A percentile compares a stretch with the other conserved stretches of the same genome.
phyloP scores from a whole-genome alignment of 2,329 filamentous ascomycete genomes.

The Diaporthe ampelina region DNA sequence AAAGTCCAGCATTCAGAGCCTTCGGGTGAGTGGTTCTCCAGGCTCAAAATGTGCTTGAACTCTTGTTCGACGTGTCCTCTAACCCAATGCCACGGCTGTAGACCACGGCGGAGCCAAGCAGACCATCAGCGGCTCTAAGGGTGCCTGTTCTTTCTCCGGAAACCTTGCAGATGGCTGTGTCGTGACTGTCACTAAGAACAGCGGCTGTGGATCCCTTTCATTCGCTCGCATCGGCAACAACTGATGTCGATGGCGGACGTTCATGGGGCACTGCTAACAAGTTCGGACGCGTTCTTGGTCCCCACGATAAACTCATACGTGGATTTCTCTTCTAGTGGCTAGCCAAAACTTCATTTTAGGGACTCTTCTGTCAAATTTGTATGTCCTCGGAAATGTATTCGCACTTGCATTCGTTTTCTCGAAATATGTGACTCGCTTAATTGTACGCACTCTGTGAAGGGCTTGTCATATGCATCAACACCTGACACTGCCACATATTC shows the following conservation, averaged over 20 bases:
- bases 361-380: neutral
- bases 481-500: too few species aligned
- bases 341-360: neutral
- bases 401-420: neutral
- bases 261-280: neutral
- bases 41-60: too few species aligned
- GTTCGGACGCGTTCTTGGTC: neutral
- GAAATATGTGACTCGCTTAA: neutral
- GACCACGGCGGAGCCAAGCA: conserved; percentile 8
- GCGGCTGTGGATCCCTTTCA: neutral
- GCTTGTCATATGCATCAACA: too few species aligned
- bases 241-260: neutral
- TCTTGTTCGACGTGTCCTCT: too few species aligned
- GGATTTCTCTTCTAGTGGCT: neutral
- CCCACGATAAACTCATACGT: neutral
- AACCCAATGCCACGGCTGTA: neutral
- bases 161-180: conserved; percentile 17
- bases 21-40: neutral
- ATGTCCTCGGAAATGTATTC: too few species aligned
- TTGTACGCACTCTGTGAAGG: too few species aligned
- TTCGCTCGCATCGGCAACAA: conserved; percentile 14
- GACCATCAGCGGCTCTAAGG: conserved; percentile 8
- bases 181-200: neutral
- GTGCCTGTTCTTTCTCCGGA: conserved; percentile 1
- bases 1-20: conserved; percentile 10